Evolutionary conservation across 192 early-diverging fungal genomes (phyloP).

Genomic region (Globomyces pollinis-pini): DNA sequence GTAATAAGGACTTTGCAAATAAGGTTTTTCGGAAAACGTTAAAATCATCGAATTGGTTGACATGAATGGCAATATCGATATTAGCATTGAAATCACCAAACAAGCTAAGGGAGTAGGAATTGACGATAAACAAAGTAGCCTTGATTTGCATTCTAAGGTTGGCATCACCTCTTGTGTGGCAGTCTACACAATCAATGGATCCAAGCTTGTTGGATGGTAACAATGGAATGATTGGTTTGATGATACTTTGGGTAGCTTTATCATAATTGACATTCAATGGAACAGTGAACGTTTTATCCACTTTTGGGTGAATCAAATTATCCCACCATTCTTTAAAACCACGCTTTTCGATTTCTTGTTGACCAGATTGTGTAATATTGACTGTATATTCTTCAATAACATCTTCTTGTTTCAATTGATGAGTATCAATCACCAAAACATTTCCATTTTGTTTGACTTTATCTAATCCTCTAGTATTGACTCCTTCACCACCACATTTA

Average conservation of each 20-base stretch:
- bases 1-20: neutral
- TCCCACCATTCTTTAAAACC: neutral
- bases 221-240: neutral
- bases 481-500: neutral
- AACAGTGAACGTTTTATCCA: too few relatives aligned
- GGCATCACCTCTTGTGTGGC: slow-evolving; percentile 5
- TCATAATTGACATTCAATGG: too few relatives aligned
- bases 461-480: too few relatives aligned
- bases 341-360: neutral
- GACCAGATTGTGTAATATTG: neutral
- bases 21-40: slow-evolving; percentile 3
- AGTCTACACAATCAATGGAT: slow-evolving; percentile 10
- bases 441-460: neutral
- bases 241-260: neutral
- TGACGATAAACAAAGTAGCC: neutral
- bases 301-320: too few relatives aligned
- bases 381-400: neutral
- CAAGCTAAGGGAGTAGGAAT: slow-evolving; percentile 1
- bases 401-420: neutral
- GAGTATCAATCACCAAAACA: neutral
- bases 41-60: neutral
- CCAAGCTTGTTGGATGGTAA: neutral
- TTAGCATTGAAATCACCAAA: slow-evolving; percentile 8
- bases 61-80: neutral
- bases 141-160: neutral